Conservation (phyloP, 1,139 yeast species). For the Candida sp. region DNA sequence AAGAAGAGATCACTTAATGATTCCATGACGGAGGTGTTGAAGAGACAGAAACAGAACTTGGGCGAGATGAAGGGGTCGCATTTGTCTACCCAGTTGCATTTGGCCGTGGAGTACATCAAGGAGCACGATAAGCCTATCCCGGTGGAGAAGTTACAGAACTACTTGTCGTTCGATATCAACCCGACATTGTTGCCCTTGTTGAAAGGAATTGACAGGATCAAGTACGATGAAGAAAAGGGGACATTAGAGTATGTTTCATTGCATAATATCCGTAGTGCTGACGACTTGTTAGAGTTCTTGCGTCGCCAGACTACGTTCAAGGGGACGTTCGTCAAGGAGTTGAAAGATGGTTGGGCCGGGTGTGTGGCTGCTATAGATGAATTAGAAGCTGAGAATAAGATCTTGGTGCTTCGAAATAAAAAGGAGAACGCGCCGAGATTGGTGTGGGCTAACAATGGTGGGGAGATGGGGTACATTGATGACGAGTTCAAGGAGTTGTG, state of each 20-base stretch:
- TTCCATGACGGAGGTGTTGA: slow-evolving; percentile 37
- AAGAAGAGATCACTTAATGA: slow-evolving; percentile 23
- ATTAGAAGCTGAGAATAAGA: slow-evolving; percentile 75
- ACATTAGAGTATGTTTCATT: slow-evolving; percentile 88
- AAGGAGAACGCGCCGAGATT: slow-evolving; percentile 91
- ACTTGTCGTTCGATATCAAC: slow-evolving; percentile 52
- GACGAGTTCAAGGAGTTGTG: slow-evolving; percentile 84
- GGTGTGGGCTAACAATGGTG: slow-evolving; percentile 89
- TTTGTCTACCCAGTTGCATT: slow-evolving; percentile 77
- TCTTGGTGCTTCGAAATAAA: slow-evolving; percentile 84
- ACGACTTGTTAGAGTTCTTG: slow-evolving; percentile 74
- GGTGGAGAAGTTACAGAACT: slow-evolving; percentile 61
- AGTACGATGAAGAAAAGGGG: slow-evolving; percentile 58
- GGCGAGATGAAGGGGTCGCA: slow-evolving; percentile 56
- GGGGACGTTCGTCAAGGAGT: slow-evolving; percentile 87
- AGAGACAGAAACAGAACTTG: slow-evolving; percentile 35
- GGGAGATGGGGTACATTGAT: slow-evolving; percentile 74
- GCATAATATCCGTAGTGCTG: slow-evolving; percentile 84
- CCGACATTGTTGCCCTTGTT: slow-evolving; percentile 68
- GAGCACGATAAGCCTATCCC: slow-evolving; percentile 71
- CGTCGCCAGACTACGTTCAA: slow-evolving; percentile 86
- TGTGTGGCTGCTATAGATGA: slow-evolving; percentile 79
- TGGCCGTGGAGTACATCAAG: slow-evolving; percentile 88
- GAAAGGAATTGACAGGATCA: slow-evolving; percentile 76
- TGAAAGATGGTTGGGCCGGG: slow-evolving; percentile 98